Conservation (phyloP, 2,329 filamentous ascomycete species). For the Penicillium vulpinum region DNA sequence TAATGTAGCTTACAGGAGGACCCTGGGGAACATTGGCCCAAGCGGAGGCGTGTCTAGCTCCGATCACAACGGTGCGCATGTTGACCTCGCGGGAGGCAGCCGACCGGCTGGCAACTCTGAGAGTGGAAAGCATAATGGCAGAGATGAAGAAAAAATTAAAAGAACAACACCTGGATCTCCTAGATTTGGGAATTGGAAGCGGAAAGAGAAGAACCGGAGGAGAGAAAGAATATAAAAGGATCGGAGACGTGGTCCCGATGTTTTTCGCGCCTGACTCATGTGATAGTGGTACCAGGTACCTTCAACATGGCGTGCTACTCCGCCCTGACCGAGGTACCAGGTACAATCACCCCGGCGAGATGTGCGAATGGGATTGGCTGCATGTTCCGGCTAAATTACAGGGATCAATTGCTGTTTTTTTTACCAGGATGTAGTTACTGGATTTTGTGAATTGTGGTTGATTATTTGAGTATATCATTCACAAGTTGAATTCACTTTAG, state of each 20-base stretch:
- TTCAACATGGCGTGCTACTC: conserved; percentile 7
- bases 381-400: conserved; percentile 6
- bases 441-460: not conserved
- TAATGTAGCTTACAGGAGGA: conserved; percentile 76
- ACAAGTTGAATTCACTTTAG: not conserved
- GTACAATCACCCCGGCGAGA: conserved; percentile 9
- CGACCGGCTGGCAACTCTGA: conserved; percentile 46
- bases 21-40: conserved; percentile 93
- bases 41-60: conserved; percentile 68
- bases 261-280: conserved; percentile 28
- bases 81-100: conserved; percentile 42
- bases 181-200: conserved; percentile 5
- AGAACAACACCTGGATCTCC: conserved; percentile 9
- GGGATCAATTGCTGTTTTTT: not conserved
- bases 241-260: conserved; percentile 25
- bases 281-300: conserved; percentile 23
- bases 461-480: not conserved
- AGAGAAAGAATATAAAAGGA: conserved; percentile 19
- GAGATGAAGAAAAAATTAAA: conserved; percentile 11
- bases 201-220: conserved; percentile 16
- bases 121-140: conserved; percentile 48
- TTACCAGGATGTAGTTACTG: not conserved
- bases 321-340: conserved; percentile 12
- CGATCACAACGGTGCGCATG: conserved; percentile 41
- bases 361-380: conserved; percentile 13